Evolutionary conservation across 108 stramenopile species (phyloP), one percentile per base, ranked within the genome.

Genomic region (Conticribra weissflogii): DNA sequence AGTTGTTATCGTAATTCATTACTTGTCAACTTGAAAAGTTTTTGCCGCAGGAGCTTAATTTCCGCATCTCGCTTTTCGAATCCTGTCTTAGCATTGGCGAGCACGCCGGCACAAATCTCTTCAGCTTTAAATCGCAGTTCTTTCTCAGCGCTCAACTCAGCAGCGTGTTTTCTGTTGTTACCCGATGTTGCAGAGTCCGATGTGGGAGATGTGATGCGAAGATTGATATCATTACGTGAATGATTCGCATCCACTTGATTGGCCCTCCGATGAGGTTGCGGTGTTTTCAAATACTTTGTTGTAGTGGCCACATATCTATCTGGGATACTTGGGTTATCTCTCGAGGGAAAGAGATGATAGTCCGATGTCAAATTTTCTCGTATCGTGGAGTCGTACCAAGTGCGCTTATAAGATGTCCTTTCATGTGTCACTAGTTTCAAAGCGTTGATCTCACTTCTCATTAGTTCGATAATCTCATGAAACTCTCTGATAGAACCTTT

Each of bases 71-170:
- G 33, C 30, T 73, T 63, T 24, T 80, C 72, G 19, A 72, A 68
- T 4, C 55, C 67, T 3, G 54, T 32, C 31, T 80, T 71, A 23
- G 79, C 58, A 51, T 56, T 68, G 12, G 67, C 71, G 32, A 80
- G 67, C 22, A 80, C 79, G 1, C 62, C 79, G 45, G 79, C 79
- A 46, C 79, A 80, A 47, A 80, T 80, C 50, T 80, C 79, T 27
- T 80, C 79, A 3, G 79, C 79, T 23, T 80, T 80, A 21, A 51
- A 73, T 19, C 72, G 59, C n/a, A 80, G 55, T 60, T 80, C 79
- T 54, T 73, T 80, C 59, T 73, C 79, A n/a, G 67, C 62, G 49
- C 63, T 78, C 24, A 79, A 55, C 48, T 79, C 56, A 3, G 58
- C 69, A 23, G 44, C 46, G 32, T 56, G 28, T 49, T 63, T 27